Evolutionary conservation across 192 early-diverging fungal genomes (phyloP).

Genomic region (Rhizophagus clarus): DNA sequence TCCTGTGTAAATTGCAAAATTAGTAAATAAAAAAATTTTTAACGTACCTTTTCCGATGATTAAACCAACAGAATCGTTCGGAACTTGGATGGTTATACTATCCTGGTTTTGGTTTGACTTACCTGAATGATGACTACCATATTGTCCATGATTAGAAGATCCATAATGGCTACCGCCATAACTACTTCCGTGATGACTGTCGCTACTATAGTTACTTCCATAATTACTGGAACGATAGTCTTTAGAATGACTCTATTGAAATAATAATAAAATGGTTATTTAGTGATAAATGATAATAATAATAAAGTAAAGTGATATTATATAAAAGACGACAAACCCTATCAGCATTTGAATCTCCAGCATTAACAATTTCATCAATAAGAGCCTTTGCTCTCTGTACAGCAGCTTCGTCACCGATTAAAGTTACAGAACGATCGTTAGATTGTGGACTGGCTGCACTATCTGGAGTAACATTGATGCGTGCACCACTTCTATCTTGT

Average conservation of each 20-base stretch:
- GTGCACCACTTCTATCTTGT: constrained; percentile 66
- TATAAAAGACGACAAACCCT: constrained; percentile 2
- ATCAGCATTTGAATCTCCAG: constrained; percentile 29
- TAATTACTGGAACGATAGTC: constrained; percentile 24
- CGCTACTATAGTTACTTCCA: constrained; percentile 17
- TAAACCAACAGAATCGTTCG: constrained; percentile 56
- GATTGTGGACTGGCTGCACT: constrained; percentile 41
- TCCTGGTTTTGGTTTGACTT: constrained; percentile 37
- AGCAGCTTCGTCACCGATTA: constrained; percentile 72
- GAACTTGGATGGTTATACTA: constrained; percentile 60
- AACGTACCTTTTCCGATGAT: constrained; percentile 52
- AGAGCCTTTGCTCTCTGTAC: constrained; percentile 69
- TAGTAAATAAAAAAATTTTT: background rate
- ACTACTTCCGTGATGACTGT: constrained; percentile 10
- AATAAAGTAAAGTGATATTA: too few relatives aligned
- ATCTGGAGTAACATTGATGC: constrained; percentile 71
- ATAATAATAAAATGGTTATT: background rate
- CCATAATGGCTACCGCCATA: constrained; percentile 36
- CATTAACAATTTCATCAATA: constrained; percentile 75
- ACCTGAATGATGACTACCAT: constrained; percentile 40
- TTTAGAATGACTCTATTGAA: background rate
- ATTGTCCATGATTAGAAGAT: constrained; percentile 37
- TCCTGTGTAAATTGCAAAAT: background rate
- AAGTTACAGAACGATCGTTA: constrained; percentile 56
- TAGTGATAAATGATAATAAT: too few relatives aligned